Percentiles rank a stretch among this genome's conserved stretches.
Conservation (phyloP, 1,284 basidiomycete species). For the Pseudozyma flocculosa region DNA sequence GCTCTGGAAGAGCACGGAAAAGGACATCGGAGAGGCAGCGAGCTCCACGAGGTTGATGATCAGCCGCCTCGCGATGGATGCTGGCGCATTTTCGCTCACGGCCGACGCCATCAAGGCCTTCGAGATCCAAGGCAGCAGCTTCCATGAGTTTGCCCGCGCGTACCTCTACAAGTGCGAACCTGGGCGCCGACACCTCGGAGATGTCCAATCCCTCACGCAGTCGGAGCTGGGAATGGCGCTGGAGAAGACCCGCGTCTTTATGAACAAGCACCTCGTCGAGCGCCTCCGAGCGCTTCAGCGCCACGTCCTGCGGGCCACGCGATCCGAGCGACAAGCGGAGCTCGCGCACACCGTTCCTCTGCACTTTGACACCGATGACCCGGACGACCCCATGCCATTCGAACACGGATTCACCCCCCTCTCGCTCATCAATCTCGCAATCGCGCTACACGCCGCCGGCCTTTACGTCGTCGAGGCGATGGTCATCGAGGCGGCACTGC, state of each 20-base stretch:
- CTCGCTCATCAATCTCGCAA: too few species aligned
- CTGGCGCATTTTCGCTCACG: neutral
- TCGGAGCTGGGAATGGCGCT: neutral
- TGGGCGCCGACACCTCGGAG: too few species aligned
- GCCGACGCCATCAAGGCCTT: neutral
- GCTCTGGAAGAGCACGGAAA: neutral
- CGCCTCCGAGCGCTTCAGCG: neutral
- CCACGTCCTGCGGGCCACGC: neutral
- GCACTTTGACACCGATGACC: too few species aligned
- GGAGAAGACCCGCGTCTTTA: neutral
- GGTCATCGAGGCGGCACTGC: too few species aligned
- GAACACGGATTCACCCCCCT: too few species aligned
- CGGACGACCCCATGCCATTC: too few species aligned
- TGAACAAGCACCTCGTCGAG: neutral
- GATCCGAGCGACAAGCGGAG: too few species aligned
- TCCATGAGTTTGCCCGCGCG: too few species aligned
- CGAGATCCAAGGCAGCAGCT: neutral
- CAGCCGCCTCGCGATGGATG: neutral
- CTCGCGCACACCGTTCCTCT: neutral
- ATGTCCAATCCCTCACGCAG: too few species aligned
- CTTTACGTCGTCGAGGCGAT: too few species aligned
- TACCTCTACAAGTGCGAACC: too few species aligned
- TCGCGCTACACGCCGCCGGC: too few species aligned
- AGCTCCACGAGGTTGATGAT: neutral
- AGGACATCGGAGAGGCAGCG: neutral